phyloP scores from a whole-genome alignment of 495 filamentous ascomycete genomes.

The Mytilinidion resinicola region DNA sequence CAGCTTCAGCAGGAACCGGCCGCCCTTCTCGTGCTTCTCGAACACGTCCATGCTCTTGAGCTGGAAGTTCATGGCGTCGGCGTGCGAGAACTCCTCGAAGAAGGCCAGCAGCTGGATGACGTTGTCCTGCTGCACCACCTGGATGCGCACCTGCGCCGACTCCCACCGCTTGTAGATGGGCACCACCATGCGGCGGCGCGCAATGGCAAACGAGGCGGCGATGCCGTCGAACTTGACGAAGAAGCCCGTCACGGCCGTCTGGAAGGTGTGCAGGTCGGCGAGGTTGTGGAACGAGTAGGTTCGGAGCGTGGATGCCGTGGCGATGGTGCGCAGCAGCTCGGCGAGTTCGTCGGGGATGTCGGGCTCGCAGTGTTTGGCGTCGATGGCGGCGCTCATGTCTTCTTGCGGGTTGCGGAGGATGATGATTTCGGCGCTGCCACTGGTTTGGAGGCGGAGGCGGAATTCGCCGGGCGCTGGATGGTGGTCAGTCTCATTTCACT shows the following conservation, averaged over 20 bases:
- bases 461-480: conserved; percentile 32
- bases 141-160: conserved; percentile 63
- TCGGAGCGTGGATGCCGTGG: conserved; percentile 28
- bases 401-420: conserved; percentile 34
- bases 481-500: too few relatives aligned
- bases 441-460: conserved; percentile 32
- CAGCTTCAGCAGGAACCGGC: conserved; percentile 63
- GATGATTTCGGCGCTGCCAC: conserved; percentile 25
- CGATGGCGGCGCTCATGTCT: conserved; percentile 33
- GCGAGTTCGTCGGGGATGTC: conserved; percentile 24
- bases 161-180: conserved; percentile 90
- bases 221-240: conserved; percentile 66
- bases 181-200: conserved; percentile 80
- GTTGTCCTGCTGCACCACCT: conserved; percentile 68
- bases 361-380: conserved; percentile 22
- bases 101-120: conserved; percentile 71
- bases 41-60: conserved; percentile 74
- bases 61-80: conserved; percentile 78
- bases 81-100: conserved; percentile 75
- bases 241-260: conserved; percentile 71
- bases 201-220: conserved; percentile 68
- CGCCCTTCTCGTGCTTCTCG: conserved; percentile 60
- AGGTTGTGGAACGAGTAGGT: conserved; percentile 34
- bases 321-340: conserved; percentile 25
- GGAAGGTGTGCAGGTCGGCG: conserved; percentile 65